Base-by-base conservation (phyloP, 176 grass and related monocot species). In the Otatea glauca region DNA sequence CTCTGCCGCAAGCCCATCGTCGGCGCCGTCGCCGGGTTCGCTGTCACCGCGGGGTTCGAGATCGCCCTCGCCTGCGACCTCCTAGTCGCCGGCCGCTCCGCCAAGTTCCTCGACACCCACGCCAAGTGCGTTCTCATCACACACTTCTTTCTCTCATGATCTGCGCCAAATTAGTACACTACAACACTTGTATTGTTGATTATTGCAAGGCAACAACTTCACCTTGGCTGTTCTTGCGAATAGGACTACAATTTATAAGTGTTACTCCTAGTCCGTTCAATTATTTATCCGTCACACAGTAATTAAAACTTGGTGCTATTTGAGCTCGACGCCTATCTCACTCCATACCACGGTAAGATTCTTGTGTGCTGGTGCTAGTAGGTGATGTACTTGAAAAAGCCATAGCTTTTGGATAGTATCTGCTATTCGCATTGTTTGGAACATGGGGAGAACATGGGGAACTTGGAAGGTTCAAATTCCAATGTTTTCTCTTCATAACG, bases 61-160 rank as follows among this genome's bases (percentile, higher is more conserved):
- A 98, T 98, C 55, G 85, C 89, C 5, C 95, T 98, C 15, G 89
- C 95, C 32, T 98, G 95, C 76, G 95, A 98, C 68, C 79, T 94
- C 34, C 70, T 98, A 18, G 80, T 98, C 4, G 96, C 96, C 4
- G 91, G 91, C 0, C 89, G 88, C 62, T 92, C 92, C 17, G 85
- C 96, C n/a, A 98, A 95, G 83, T 95, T 98, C 81, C 35, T 98
- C 12, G 96, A 98, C 80, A 98, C 93, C 37, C 96, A 98, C 20
- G 85, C 96, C 48, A 98, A 90, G 93, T 98, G 69, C 72, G 87
- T 55, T 24, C 25, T 64, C 25, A 15, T 10, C 34, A 67, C 72
- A 23, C 20, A 3, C 61, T 65, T 73, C 12, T 53, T 43, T 23
- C 23, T 81, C 39, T 50, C 50, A 51, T 18, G 66, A 61, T 81